Percentiles rank a stretch among this genome's conserved stretches.
Evolutionary conservation across 441 rosid species (phyloP).

Genomic region (Jatropha multifida): DNA sequence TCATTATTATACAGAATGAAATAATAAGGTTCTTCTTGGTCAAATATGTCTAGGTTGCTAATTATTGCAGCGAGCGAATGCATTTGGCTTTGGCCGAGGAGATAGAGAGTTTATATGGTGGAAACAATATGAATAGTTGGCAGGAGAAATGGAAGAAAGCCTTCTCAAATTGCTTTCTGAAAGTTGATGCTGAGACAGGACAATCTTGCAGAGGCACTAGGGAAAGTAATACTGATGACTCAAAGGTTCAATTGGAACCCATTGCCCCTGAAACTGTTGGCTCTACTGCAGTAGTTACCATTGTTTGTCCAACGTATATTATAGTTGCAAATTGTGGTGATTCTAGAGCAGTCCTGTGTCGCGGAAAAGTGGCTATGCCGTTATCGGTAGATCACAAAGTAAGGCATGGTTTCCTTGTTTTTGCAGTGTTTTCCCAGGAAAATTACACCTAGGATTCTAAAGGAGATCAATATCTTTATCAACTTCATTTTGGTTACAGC

Average conservation of each 20-base stretch:
- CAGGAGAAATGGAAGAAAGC: constrained; percentile 64
- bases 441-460: constrained; percentile 6
- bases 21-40: background rate
- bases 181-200: constrained; percentile 65
- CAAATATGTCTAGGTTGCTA: constrained; percentile 53
- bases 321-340: constrained; percentile 86
- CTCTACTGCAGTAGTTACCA: constrained; percentile 82
- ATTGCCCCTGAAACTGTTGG: constrained; percentile 86
- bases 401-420: constrained; percentile 24
- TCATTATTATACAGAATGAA: background rate
- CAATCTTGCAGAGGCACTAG: constrained; percentile 34
- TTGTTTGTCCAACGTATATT: constrained; percentile 64
- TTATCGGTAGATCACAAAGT: constrained; percentile 87
- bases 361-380: constrained; percentile 71
- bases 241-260: constrained; percentile 25
- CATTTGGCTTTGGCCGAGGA: constrained; percentile 70
- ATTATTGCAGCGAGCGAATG: constrained; percentile 60
- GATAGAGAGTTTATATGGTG: constrained; percentile 40
- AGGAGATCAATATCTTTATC: constrained; percentile 18
- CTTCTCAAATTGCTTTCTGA: constrained; percentile 62
- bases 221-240: background rate
- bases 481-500: constrained; percentile 47
- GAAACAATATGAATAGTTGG: constrained; percentile 41
- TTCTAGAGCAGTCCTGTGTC: constrained; percentile 83
- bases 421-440: constrained; percentile 4